These are phyloP conservation scores for Schizochytrium sp. DNA, from an alignment of 108 stramenopile species.

Conservation along the genomic window DNA sequence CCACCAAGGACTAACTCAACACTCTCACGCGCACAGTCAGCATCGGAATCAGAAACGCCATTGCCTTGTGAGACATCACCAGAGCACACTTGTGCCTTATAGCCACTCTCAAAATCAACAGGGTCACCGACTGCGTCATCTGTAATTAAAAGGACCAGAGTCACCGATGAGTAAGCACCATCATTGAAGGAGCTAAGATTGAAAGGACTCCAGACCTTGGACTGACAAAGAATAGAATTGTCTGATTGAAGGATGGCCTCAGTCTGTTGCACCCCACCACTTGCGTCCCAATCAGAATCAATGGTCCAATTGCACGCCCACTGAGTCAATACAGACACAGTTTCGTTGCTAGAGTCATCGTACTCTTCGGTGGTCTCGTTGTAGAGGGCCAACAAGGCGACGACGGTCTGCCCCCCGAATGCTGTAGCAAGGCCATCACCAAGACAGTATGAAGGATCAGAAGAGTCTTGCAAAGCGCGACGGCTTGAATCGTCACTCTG, in stretches of 20 bases:
- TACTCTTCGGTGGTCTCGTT: background rate
- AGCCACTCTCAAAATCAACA: background rate
- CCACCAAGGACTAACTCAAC: constrained; percentile 36
- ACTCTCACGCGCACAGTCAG: constrained; percentile 1
- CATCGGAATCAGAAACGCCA: background rate
- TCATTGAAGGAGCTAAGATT: background rate
- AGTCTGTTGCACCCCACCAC: background rate
- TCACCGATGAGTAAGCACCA: constrained; percentile 47
- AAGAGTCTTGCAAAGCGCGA: constrained; percentile 4
- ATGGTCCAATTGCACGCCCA: background rate
- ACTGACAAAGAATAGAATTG: background rate
- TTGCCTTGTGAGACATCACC: constrained; percentile 6
- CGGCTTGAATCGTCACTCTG: constrained; percentile 14
- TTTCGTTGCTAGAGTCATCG: background rate
- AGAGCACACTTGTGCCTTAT: constrained; percentile 53
- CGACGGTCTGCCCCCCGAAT: background rate
- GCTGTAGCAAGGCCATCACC: background rate
- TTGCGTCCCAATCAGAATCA: constrained; percentile 7
- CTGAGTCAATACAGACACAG: constrained; percentile 2
- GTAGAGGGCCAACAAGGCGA: background rate
- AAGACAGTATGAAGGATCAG: constrained; percentile 20
- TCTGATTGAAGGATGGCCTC: background rate
- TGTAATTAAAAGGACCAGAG: background rate
- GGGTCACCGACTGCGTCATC: background rate
- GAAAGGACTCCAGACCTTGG: constrained; percentile 31